Evolutionary conservation across 169 alveolate species (phyloP).

Genomic region (Cryptosporidium canis): DNA sequence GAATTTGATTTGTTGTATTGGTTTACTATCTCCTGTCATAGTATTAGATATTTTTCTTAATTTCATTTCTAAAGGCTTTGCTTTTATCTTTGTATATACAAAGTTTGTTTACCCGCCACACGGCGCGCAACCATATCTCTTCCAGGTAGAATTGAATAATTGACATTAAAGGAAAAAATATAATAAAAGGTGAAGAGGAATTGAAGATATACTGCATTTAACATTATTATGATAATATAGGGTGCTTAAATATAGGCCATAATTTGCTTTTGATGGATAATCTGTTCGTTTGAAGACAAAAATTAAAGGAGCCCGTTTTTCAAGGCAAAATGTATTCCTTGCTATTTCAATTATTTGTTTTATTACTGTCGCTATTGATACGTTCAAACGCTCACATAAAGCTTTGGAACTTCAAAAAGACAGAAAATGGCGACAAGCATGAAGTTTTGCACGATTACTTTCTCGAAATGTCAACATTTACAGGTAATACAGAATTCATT

Average conservation of each 20-base stretch:
- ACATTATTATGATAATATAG: background rate
- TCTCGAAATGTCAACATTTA: background rate
- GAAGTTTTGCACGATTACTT: background rate
- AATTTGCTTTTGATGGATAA: background rate
- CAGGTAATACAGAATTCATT: background rate
- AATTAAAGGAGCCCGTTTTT: background rate
- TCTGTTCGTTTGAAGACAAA: background rate
- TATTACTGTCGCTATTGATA: background rate
- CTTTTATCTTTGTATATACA: background rate
- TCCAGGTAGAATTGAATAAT: background rate
- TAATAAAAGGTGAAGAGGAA: background rate
- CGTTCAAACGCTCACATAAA: background rate
- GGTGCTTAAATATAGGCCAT: background rate
- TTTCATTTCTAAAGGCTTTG: background rate
- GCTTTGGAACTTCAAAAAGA: slow-evolving; percentile 9
- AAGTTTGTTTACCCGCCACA: slow-evolving; percentile 1
- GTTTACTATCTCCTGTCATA: background rate
- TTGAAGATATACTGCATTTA: background rate
- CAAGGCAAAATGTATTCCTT: background rate
- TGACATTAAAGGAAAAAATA: background rate
- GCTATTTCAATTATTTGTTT: background rate
- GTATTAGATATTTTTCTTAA: too few species aligned
- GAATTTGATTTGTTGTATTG: background rate
- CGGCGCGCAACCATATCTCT: background rate
- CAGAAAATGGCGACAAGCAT: background rate